phyloP scores from a whole-genome alignment of 2,329 filamentous ascomycete species.

The Lasiodiplodia sp. region DNA sequence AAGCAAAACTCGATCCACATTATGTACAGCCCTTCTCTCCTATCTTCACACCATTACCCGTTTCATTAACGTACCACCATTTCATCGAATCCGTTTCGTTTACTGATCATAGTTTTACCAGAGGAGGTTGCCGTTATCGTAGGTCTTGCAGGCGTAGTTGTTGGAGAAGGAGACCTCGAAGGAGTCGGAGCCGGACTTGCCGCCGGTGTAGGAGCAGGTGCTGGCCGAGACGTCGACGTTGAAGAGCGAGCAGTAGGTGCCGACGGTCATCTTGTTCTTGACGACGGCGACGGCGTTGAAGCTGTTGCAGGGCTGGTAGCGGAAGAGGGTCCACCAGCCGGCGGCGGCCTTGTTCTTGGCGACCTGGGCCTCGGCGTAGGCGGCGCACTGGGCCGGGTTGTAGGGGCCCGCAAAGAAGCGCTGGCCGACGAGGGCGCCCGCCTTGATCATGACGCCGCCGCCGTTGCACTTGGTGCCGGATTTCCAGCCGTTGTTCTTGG shows the following conservation, averaged over 20 bases:
- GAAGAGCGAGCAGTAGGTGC: slow-evolving; percentile 40
- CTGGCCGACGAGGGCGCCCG: slow-evolving; percentile 40
- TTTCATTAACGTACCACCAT: background rate
- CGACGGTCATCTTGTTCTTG: slow-evolving; percentile 35
- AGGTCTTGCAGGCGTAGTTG: slow-evolving; percentile 18
- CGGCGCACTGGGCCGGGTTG: slow-evolving; percentile 42
- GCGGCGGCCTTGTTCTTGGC: slow-evolving; percentile 14
- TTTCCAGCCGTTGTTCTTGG: slow-evolving; percentile 31
- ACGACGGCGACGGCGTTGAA: slow-evolving; percentile 45
- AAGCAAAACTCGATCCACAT: background rate
- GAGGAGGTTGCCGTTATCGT: background rate
- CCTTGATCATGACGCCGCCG: slow-evolving; percentile 41
- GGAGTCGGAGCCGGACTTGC: slow-evolving; percentile 3
- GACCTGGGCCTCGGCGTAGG: slow-evolving; percentile 34
- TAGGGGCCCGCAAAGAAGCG: slow-evolving; percentile 41
- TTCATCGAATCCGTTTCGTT: too few relatives aligned
- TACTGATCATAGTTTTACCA: background rate
- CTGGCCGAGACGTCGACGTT: slow-evolving; percentile 6
- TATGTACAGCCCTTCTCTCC: background rate
- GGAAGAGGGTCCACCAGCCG: slow-evolving; percentile 11
- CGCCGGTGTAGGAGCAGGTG: slow-evolving; percentile 3
- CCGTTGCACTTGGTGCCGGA: slow-evolving; percentile 32
- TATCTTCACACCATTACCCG: too few relatives aligned
- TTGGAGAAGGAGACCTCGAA: slow-evolving; percentile 9
- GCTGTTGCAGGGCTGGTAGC: slow-evolving; percentile 41